Evolutionary conservation across 2,329 filamentous ascomycete species (phyloP), one percentile per base, ranked within the genome.

Genomic region (Claviceps spartinae): DNA sequence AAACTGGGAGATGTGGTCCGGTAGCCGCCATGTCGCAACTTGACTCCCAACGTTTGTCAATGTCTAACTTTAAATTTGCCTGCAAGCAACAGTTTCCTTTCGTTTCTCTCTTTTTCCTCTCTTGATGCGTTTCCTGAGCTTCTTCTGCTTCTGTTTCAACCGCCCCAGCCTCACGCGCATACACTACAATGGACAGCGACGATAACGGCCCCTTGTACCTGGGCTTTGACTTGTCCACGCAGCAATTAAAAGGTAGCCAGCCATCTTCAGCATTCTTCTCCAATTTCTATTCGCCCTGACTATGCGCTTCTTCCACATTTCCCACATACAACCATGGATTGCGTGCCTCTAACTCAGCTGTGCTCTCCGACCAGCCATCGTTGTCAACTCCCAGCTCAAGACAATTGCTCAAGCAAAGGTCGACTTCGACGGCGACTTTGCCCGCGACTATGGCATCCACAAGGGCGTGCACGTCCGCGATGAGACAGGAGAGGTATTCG

Each of bases 181-280:
- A 26, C 42, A 14, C 13, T 24, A 42, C 7, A 7, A 51, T 46
- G 49, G 30, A n/a, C 11, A 22, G 44, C 48, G 43, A 49, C 40
- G 26, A 51, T n/a, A 41, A 45, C 43, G 75, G 72, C 36, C 83
- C 86, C 18, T 73, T 95, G 55, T 95, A 95, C 65, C 76, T 95
- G 63, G 93, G 93, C 55, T 90, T 97, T 67, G 93, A 98, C 71
- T 83, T 97, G 54, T 96, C 90, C 44, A 97, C 93, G 53, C 93
- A 97, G 69, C 91, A 97, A 67, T 78, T 97, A 53, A 97, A 98
- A 78, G 90, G 88, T 82, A 68, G 20, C 16, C 11, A 6, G 13
- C 6, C 18, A 42, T 42, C 18, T 13, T 42, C 40, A 42, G 8
- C 13, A 11, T 42, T 42, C 40, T 22, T 22, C 8, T 5, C 18